Conservation (phyloP, 1,284 basidiomycete species). For the Apiotrichum domesticum region DNA sequence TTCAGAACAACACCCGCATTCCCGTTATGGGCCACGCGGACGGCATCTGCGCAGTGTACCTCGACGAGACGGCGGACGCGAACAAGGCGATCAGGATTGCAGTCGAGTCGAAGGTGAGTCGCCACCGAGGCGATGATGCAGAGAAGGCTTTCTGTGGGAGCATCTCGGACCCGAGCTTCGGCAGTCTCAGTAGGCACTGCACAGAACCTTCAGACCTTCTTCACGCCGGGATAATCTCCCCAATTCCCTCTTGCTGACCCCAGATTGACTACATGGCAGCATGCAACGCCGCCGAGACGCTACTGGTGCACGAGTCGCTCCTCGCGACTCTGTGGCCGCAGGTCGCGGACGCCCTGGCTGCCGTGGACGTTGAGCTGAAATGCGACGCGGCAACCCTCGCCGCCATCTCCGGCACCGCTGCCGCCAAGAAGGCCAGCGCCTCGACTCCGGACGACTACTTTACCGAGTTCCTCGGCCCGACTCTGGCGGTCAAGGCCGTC, state of each 20-base stretch:
- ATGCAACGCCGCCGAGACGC: slow-evolving; percentile 88
- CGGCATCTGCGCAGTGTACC: slow-evolving; percentile 28
- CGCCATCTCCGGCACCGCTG: slow-evolving; percentile 46
- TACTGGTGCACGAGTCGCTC: slow-evolving; percentile 72
- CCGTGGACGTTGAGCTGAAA: slow-evolving; percentile 65
- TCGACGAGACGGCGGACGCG: slow-evolving; percentile 64
- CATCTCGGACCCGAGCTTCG: too few species aligned
- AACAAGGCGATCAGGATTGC: slow-evolving; percentile 75
- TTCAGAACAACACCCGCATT: slow-evolving; percentile 85
- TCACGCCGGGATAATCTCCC: too few species aligned
- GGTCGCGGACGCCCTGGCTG: slow-evolving; percentile 67
- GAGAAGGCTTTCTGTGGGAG: too few species aligned
- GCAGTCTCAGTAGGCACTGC: too few species aligned
- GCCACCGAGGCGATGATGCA: neutral
- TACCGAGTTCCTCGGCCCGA: slow-evolving; percentile 83
- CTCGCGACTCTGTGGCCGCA: slow-evolving; percentile 69
- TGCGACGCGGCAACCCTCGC: slow-evolving; percentile 65
- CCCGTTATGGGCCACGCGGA: slow-evolving; percentile 98
- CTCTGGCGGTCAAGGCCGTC: slow-evolving; percentile 70
- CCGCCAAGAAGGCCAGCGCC: slow-evolving; percentile 50
- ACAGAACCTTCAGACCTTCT: too few species aligned
- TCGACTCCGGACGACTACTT: slow-evolving; percentile 63
- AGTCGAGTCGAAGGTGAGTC: slow-evolving; percentile 80
- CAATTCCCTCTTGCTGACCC: neutral
- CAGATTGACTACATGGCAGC: slow-evolving; percentile 93